Evolutionary conservation across 2,329 filamentous ascomycete genomes (phyloP).

Genomic region (Aschersonia sp.): DNA sequence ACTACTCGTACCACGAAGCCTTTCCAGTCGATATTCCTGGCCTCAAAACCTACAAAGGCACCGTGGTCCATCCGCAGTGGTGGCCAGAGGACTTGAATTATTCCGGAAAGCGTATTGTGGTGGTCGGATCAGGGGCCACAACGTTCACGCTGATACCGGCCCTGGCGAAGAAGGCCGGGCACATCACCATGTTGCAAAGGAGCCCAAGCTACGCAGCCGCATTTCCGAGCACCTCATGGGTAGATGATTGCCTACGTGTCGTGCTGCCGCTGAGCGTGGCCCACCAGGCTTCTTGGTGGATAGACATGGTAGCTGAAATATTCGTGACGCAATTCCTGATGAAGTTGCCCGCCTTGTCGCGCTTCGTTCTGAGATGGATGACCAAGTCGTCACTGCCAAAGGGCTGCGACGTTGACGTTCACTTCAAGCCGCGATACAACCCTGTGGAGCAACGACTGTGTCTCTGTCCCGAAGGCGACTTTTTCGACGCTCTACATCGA

Average conservation of each 20-base stretch:
- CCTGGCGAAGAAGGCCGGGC: conserved; percentile 46
- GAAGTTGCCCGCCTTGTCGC: conserved; percentile 10
- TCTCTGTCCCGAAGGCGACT: conserved; percentile 43
- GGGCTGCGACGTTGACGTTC: conserved; percentile 37
- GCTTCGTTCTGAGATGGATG: conserved; percentile 21
- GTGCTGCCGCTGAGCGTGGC: conserved; percentile 33
- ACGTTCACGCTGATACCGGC: conserved; percentile 63
- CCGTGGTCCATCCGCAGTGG: conserved; percentile 57
- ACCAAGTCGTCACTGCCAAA: conserved; percentile 37
- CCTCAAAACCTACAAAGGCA: conserved; percentile 50
- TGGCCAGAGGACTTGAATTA: conserved; percentile 60
- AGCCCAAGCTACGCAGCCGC: conserved; percentile 57
- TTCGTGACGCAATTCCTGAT: conserved; percentile 21
- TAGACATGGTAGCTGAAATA: conserved; percentile 29
- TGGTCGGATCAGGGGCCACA: conserved; percentile 69
- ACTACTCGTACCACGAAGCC: conserved; percentile 58
- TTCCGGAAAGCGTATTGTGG: conserved; percentile 49
- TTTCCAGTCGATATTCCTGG: conserved; percentile 49
- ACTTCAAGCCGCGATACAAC: conserved; percentile 51
- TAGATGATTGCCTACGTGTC: conserved; percentile 22
- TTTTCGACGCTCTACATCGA: conserved; percentile 32
- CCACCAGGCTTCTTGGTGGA: conserved; percentile 31
- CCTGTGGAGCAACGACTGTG: conserved; percentile 68
- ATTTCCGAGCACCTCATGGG: conserved; percentile 25
- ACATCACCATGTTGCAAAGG: conserved; percentile 70